These are phyloP conservation scores for Decorospora gaudefroyi DNA, from an alignment of 2,329 filamentous ascomycete species.

Conservation along the genomic window DNA sequence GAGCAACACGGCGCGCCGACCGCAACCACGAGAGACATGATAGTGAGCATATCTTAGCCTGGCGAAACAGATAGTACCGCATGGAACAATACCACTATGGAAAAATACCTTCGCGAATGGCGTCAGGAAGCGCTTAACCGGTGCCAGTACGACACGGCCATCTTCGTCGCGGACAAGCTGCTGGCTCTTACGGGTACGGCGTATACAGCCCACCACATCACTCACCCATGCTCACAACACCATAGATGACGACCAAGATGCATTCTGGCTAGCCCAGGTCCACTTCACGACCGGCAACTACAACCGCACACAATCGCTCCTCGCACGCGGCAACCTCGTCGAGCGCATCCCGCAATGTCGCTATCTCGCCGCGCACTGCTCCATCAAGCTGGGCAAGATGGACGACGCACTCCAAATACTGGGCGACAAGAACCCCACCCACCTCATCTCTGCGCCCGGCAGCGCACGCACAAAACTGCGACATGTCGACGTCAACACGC, in stretches of 20 bases:
- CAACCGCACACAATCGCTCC: conserved; percentile 83
- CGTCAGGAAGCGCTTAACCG: conserved; percentile 93
- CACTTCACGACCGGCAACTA: conserved; percentile 97
- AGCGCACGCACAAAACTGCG: conserved; percentile 73
- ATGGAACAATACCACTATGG: conserved; percentile 63
- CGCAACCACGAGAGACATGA: conserved; percentile 2
- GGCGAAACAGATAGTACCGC: background rate
- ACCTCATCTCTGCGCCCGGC: conserved; percentile 72
- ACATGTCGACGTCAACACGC: conserved; percentile 60
- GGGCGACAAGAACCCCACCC: conserved; percentile 90
- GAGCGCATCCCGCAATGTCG: conserved; percentile 81
- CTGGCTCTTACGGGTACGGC: conserved; percentile 88
- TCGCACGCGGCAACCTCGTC: conserved; percentile 82
- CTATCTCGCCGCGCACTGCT: conserved; percentile 91
- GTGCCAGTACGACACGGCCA: conserved; percentile 93
- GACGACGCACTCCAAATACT: conserved; percentile 86
- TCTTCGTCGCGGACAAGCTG: conserved; percentile 97
- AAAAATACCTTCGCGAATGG: conserved; percentile 92
- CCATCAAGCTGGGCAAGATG: conserved; percentile 87
- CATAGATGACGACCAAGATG: conserved; percentile 86
- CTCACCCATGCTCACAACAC: conserved; percentile 14
- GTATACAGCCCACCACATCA: background rate
- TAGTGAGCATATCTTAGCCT: conserved; percentile 1
- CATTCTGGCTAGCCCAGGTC: conserved; percentile 97
- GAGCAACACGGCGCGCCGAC: conserved; percentile 4